Conservation (phyloP, 23 red algal genomes). For the Pyropia haitanensis region DNA sequence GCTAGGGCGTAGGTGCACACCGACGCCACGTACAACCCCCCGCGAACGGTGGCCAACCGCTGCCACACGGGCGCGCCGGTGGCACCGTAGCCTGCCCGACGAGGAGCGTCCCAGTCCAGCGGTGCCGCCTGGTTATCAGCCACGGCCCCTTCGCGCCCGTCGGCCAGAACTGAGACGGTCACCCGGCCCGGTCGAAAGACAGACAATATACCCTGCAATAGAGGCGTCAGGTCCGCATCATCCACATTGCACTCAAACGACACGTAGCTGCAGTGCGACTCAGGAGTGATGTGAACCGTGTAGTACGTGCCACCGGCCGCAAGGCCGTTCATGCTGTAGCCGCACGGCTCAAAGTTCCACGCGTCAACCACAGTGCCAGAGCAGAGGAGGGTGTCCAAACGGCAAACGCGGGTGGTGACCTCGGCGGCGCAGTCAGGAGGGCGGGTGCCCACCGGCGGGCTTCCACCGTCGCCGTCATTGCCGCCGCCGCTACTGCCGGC, state of each 20-base stretch:
- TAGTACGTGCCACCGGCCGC: slow-evolving; percentile 37
- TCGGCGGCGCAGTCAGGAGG: slow-evolving; percentile 2
- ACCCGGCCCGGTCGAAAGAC: slow-evolving; percentile 66
- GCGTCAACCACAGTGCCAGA: slow-evolving; percentile 54
- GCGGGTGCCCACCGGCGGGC: slow-evolving; percentile 6
- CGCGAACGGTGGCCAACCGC: too few relatives aligned
- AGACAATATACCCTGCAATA: slow-evolving; percentile 29
- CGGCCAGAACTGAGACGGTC: slow-evolving; percentile 22
- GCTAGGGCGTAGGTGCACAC: too few relatives aligned
- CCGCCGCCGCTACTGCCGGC: neutral
- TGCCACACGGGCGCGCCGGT: too few relatives aligned
- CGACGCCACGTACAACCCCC: too few relatives aligned
- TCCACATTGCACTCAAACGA: slow-evolving; percentile 75
- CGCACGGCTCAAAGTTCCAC: slow-evolving; percentile 89
- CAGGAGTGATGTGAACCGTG: slow-evolving; percentile 88
- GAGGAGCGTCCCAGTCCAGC: too few relatives aligned
- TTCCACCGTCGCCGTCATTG: neutral
- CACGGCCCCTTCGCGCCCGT: neutral
- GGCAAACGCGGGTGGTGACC: neutral
- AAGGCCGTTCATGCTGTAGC: slow-evolving; percentile 91
- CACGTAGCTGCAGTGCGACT: slow-evolving; percentile 76
- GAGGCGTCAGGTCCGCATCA: slow-evolving; percentile 1
- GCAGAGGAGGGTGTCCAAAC: slow-evolving; percentile 1
- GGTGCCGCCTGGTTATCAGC: too few relatives aligned
- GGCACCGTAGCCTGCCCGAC: too few relatives aligned